These are phyloP conservation scores for Cynara cardunculus DNA, from an alignment of 129 eudicot species.

Conservation along the genomic window DNA sequence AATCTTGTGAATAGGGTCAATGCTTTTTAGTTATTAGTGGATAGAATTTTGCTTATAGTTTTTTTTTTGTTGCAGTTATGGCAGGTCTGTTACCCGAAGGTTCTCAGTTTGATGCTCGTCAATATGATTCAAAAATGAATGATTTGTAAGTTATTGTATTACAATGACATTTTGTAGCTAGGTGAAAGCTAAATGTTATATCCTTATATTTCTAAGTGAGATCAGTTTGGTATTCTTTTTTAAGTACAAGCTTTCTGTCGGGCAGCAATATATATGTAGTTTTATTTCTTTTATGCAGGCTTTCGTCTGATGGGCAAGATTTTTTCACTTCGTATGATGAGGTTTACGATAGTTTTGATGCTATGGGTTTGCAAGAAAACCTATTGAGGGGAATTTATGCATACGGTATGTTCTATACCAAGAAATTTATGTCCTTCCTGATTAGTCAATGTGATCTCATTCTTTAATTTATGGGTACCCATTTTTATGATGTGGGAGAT, in stretches of 20 bases:
- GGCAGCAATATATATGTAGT: background rate
- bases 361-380: slow-evolving; percentile 29
- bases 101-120: slow-evolving; percentile 53
- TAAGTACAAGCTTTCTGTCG: background rate
- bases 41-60: background rate
- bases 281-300: slow-evolving; percentile 6
- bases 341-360: background rate
- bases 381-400: slow-evolving; percentile 41
- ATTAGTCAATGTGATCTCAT: background rate
- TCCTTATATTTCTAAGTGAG: background rate
- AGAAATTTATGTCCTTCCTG: background rate
- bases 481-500: background rate
- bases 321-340: slow-evolving; percentile 27
- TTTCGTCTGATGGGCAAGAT: slow-evolving; percentile 31
- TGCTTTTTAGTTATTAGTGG: background rate
- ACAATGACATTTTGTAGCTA: background rate
- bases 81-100: slow-evolving; percentile 56
- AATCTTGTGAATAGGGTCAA: background rate
- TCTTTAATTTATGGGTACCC: background rate
- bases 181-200: background rate
- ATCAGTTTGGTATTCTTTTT: background rate
- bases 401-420: slow-evolving; percentile 21
- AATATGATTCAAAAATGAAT: slow-evolving; percentile 55
- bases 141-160: slow-evolving; percentile 44
- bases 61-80: slow-evolving; percentile 39